These are phyloP conservation scores for Trichoderma lentiforme DNA, from an alignment of 2,329 filamentous ascomycete species.

Conservation along the genomic window DNA sequence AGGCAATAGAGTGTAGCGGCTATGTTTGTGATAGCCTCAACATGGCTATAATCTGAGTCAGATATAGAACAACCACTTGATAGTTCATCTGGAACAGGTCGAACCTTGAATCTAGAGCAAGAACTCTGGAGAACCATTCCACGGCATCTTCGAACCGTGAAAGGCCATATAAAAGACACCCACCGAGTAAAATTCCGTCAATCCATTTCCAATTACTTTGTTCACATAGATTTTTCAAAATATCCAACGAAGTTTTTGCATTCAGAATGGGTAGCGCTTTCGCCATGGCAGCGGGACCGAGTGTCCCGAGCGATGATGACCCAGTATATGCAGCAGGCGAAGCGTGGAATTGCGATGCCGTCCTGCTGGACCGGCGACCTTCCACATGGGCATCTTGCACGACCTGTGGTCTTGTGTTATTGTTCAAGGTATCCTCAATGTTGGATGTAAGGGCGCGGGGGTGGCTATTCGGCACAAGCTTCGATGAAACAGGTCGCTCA, in stretches of 20 bases:
- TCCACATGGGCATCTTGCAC: neutral
- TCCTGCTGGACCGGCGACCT: neutral
- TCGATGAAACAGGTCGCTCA: neutral
- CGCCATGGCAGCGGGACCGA: constrained; percentile 16
- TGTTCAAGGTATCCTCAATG: neutral
- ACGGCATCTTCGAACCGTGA: constrained; percentile 77
- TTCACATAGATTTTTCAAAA: constrained; percentile 71
- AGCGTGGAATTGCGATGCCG: neutral
- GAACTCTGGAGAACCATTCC: constrained; percentile 68
- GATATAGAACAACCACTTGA: constrained; percentile 31
- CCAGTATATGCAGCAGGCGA: neutral
- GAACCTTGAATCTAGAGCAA: constrained; percentile 54
- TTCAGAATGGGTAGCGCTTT: constrained; percentile 43
- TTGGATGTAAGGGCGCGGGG: neutral
- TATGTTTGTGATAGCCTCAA: constrained; percentile 91
- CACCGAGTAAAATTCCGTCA: constrained; percentile 86
- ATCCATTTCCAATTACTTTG: constrained; percentile 85
- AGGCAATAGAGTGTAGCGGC: constrained; percentile 86
- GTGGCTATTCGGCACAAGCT: neutral
- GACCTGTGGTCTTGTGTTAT: neutral
- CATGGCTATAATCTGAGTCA: constrained; percentile 57
- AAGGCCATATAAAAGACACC: constrained; percentile 87
- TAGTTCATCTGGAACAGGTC: constrained; percentile 31
- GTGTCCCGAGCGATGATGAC: neutral
- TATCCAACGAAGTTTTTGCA: constrained; percentile 66